These are phyloP conservation scores for Fraxinus cuspidata DNA, from an alignment of 257 asterid genomes.

Conservation along the genomic window DNA sequence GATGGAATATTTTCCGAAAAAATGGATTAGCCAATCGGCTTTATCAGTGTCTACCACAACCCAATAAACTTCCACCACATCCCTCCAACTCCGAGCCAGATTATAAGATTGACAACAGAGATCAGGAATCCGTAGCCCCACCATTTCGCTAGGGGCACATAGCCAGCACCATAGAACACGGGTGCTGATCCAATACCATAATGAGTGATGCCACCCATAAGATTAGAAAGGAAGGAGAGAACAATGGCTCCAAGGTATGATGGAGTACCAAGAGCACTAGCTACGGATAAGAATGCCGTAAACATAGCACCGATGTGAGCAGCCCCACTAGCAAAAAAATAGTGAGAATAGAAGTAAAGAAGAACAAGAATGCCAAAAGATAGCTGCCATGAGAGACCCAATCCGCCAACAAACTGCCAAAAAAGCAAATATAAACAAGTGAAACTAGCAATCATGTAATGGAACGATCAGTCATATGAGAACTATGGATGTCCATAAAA, in stretches of 20 bases:
- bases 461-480: background rate
- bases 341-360: slow-evolving; percentile 95
- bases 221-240: slow-evolving; percentile 79
- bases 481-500: background rate
- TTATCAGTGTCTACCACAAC: slow-evolving; percentile 56
- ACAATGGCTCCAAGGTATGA: slow-evolving; percentile 81
- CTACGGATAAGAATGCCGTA: slow-evolving; percentile 89
- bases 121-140: slow-evolving; percentile 87
- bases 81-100: slow-evolving; percentile 98
- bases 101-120: slow-evolving; percentile 70
- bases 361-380: slow-evolving; percentile 92
- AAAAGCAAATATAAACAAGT: slow-evolving; percentile 19
- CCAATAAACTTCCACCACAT: slow-evolving; percentile 94
- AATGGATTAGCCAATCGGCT: background rate
- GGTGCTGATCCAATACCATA: slow-evolving; percentile 93
- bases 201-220: slow-evolving; percentile 96
- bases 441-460: background rate
- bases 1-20: background rate
- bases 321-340: slow-evolving; percentile 98
- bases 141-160: slow-evolving; percentile 81
- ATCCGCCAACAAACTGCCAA: slow-evolving; percentile 83
- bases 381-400: slow-evolving; percentile 95
- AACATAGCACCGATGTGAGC: slow-evolving; percentile 99
- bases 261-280: slow-evolving; percentile 92
- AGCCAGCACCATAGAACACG: slow-evolving; percentile 83